These are phyloP conservation scores for Wickerhamomyces kurtzmanii DNA, from an alignment of 805 yeast genomes.

Conservation along the genomic window DNA sequence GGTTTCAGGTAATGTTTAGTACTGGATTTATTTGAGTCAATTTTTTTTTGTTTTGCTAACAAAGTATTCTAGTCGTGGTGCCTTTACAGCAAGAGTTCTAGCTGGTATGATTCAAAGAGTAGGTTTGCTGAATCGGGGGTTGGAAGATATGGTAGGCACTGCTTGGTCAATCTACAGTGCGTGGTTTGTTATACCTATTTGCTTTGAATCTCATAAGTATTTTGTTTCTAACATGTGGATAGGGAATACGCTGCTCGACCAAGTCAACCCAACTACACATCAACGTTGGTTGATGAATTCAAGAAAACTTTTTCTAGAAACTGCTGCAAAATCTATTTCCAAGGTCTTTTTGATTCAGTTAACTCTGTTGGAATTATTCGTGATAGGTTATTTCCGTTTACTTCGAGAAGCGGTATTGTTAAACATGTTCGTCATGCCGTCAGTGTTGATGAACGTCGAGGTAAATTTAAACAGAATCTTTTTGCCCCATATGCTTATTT, in stretches of 20 bases:
- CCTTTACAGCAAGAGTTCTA: constrained; percentile 53
- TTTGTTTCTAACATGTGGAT: no score
- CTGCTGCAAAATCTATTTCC: constrained; percentile 36
- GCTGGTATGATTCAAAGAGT: constrained; percentile 58
- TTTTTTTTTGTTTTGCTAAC: not conserved
- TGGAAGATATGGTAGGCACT: constrained; percentile 42
- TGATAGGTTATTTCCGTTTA: constrained; percentile 49
- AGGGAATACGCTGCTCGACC: constrained; percentile 52
- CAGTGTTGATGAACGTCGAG: constrained; percentile 57
- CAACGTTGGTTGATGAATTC: constrained; percentile 42
- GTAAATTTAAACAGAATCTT: constrained; percentile 49
- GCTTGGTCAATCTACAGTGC: constrained; percentile 56
- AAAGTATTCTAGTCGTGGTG: constrained; percentile 36
- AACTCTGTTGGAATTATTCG: constrained; percentile 54
- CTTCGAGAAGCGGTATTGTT: constrained; percentile 39
- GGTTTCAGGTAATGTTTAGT: constrained; percentile 33
- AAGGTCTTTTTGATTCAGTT: constrained; percentile 65
- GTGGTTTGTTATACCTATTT: no score
- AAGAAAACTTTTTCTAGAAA: constrained; percentile 41
- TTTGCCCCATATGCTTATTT: constrained; percentile 33
- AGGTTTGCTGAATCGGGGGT: constrained; percentile 47
- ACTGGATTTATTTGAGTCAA: constrained; percentile 3
- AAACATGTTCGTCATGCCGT: constrained; percentile 59
- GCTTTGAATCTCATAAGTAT: no score
- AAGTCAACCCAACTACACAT: constrained; percentile 27